Base-by-base conservation (phyloP, 768 basidiomycete species). In the Collybia sp. region DNA sequence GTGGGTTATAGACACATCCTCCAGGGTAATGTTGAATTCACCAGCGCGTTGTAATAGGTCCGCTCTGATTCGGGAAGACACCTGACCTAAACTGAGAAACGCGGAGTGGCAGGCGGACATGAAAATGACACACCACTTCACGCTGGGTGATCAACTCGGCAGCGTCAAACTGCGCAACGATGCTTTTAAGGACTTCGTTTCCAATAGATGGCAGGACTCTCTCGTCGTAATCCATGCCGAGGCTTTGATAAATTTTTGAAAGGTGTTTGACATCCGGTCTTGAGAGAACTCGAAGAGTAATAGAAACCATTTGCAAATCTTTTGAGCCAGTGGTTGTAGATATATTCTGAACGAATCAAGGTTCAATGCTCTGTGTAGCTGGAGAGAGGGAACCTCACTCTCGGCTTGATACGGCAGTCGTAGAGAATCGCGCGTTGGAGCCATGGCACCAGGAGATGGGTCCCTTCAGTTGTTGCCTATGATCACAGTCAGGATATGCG, bases 291-390 rank as follows among this genome's bases (percentile, higher is more conserved):
- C 96, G 88, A 42, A 98, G 79, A 0, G 95, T 98, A 44, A 99
- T 85, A 30, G 94, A 89, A 46, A 99, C 91, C 93, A 97, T 98
- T 68, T 98, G 95, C 68, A 99, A 71, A 64, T 99, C 93, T 63
- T 98, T 98, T 9, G 94, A 97, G 30, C 96, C 96, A 17, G 96
- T 98, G 1, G 90, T 96, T 2, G 96, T 97, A n/a, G 90, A 93
- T 46, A 98, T 98, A 60, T 96, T 96, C 91, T 95, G 52, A 3
- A 49, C 13, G 43, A 42, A 35, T 12, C n/a, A 41, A 32, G 1
- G 40, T 52, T 31, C 30, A 37, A 37, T 20, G 33, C 36, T 11
- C 12, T 38, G 13, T 10, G 17, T 16, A 13, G 18, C 30, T 31
- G 17, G 18, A 37, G 18, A 13, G 40, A 30, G 35, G 48, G 10